Base-by-base conservation (phyloP, 805 yeast species). In the Starmerella potacharoeniae region DNA sequence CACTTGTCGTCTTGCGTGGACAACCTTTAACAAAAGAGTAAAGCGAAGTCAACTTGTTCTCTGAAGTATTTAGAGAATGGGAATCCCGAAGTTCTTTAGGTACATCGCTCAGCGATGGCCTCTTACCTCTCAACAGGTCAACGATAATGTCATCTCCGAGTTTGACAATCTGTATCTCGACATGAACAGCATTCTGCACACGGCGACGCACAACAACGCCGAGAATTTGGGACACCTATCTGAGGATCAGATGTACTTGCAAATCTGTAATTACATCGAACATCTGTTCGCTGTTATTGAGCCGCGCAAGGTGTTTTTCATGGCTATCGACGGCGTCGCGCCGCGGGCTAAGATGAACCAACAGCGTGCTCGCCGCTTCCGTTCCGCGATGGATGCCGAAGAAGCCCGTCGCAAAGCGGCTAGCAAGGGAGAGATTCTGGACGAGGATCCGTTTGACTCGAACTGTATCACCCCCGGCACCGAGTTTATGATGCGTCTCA, bases 31-130 rank as follows among this genome's bases (percentile, higher is more conserved):
- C 30, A 16, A 9, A 41, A 9, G 14, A 43, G 33, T 29, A 3
- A 10, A 14, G 14, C 36, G 16, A n/a, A 43, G 22, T 33, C 5
- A n/a, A 14, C 29, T 30, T 6, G 43, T 40, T 40, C 43, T 40
- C 13, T 40, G 43, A 5, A 11, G 8, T 7, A 8, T 33, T 31
- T 2, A 14, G 11, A 29, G 30, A 13, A 74, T 76, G 85, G 97
- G 97, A 77, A 91, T 93, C 68, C 98, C 98, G 55, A 93, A 93
- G 67, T 93, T 91, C 69, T 93, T 88, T 71, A 81, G 96, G 72
- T 91, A 87, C 75, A 89, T 93, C 74, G 88, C 97, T 49, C 97
- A 93, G 73, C 82, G 99, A 81, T 93, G 97, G 97, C 99, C 99
- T 35, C 76, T 85, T 75, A 89, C 90, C 61, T 83, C 95, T 10